Evolutionary conservation across 163 green algal species (phyloP).

Genomic region (Chlorella variabilis): DNA sequence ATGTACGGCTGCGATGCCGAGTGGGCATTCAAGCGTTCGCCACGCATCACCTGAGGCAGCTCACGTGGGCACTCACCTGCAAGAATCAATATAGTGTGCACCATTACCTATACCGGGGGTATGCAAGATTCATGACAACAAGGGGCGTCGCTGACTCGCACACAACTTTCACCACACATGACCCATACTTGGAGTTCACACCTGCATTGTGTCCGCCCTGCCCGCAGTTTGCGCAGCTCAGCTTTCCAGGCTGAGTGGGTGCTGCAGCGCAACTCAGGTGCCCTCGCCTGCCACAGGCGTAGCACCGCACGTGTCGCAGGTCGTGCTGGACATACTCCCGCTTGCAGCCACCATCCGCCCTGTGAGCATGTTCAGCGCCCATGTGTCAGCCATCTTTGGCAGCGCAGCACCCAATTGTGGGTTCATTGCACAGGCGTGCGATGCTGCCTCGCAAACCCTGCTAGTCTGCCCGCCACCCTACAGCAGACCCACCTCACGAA

Average conservation of each 20-base stretch:
- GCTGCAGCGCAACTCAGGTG: constrained; percentile 50
- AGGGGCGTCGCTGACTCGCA: no score
- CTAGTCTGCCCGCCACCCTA: no score
- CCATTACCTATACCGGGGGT: no score
- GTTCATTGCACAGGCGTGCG: no score
- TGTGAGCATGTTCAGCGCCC: constrained; percentile 4
- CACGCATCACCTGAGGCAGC: constrained; percentile 33
- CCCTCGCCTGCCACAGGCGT: constrained; percentile 47
- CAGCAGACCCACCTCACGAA: constrained; percentile 35
- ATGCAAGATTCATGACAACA: no score
- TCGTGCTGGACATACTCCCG: constrained; percentile 44
- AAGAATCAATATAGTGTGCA: no score
- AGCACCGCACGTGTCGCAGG: constrained; percentile 51
- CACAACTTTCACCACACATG: no score
- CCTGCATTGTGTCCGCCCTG: constrained; percentile 50
- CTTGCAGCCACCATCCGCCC: constrained; percentile 56
- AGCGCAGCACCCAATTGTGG: no score
- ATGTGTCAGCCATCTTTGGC: not conserved
- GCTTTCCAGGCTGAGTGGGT: not conserved
- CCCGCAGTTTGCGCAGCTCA: constrained; percentile 65
- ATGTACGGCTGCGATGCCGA: not conserved
- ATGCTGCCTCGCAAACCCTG: no score
- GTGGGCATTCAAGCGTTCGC: constrained; percentile 5
- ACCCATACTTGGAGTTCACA: no score
- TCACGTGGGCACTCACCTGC: constrained; percentile 16